Conservation (phyloP, 2,329 filamentous ascomycete genomes). For the Fusarium praegraminearum region DNA sequence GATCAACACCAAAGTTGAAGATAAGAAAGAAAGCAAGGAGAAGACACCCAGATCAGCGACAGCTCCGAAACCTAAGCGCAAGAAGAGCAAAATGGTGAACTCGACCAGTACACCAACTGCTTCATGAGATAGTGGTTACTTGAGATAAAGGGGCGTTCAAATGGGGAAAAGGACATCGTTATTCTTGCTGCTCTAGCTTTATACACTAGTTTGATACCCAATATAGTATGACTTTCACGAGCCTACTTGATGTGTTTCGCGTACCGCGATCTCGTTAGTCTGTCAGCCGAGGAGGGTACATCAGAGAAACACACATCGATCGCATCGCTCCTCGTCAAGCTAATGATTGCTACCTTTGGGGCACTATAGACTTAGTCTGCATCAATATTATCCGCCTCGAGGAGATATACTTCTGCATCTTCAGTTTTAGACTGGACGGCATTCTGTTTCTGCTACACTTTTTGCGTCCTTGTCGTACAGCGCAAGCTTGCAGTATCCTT, state of each 20-base stretch:
- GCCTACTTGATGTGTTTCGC: conserved; percentile 32
- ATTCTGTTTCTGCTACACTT: conserved; percentile 51
- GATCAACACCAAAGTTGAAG: conserved; percentile 57
- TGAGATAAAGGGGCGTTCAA: conserved; percentile 16
- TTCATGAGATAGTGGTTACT: conserved; percentile 31
- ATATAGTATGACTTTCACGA: conserved; percentile 18
- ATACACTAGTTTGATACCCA: conserved; percentile 46
- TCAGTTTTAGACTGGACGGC: conserved; percentile 1
- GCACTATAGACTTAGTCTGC: conserved; percentile 58
- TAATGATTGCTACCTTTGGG: conserved; percentile 58
- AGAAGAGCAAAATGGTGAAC: conserved; percentile 62
- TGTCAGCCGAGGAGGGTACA: too few relatives aligned
- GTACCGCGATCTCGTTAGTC: conserved; percentile 50
- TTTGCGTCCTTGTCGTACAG: conserved; percentile 55
- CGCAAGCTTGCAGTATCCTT: conserved; percentile 58
- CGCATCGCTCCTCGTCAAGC: conserved; percentile 61
- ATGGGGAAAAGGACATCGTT: neutral
- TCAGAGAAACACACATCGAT: conserved; percentile 52
- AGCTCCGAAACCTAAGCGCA: conserved; percentile 59
- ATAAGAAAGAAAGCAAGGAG: conserved; percentile 61
- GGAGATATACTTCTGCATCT: conserved; percentile 36
- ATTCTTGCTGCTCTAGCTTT: conserved; percentile 5
- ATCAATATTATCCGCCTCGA: conserved; percentile 52
- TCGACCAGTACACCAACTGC: conserved; percentile 51
- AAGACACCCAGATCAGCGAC: conserved; percentile 59